Conservation (phyloP, 345 rosid species). For the Eucalyptus sp. region DNA sequence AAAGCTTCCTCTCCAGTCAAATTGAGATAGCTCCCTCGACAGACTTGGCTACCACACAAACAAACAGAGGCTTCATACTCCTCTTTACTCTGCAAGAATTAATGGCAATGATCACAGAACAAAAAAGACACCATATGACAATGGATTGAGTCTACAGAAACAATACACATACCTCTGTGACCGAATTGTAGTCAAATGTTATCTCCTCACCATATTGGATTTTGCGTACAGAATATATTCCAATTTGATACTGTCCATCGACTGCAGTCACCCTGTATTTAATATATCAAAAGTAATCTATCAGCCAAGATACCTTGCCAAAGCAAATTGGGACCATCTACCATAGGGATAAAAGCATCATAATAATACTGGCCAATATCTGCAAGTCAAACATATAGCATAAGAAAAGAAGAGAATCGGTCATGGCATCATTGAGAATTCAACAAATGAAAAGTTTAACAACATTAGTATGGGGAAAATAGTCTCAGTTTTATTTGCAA, state of each 20-base stretch:
- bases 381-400: background rate
- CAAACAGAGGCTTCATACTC: slow-evolving; percentile 99
- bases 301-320: background rate
- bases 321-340: background rate
- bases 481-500: background rate
- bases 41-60: slow-evolving; percentile 98
- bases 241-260: slow-evolving; percentile 96
- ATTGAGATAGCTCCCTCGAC: slow-evolving; percentile 99
- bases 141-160: background rate
- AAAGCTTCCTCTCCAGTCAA: slow-evolving; percentile 99
- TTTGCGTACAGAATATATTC: slow-evolving; percentile 71
- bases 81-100: slow-evolving; percentile 79
- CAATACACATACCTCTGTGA: slow-evolving; percentile 69
- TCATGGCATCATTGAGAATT: background rate
- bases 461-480: background rate
- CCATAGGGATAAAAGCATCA: background rate
- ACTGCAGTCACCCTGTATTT: slow-evolving; percentile 90
- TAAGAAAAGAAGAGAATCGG: background rate
- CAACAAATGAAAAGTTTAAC: background rate
- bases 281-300: background rate
- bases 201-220: slow-evolving; percentile 93
- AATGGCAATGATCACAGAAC: background rate
- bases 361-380: background rate
- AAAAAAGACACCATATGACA: background rate
- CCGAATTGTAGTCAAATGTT: slow-evolving; percentile 96